Percentiles rank a stretch among this genome's conserved stretches.
Evolutionary conservation across 2,329 filamentous ascomycete species (phyloP).

Genomic region (Tolypocladium cylindrosporum): DNA sequence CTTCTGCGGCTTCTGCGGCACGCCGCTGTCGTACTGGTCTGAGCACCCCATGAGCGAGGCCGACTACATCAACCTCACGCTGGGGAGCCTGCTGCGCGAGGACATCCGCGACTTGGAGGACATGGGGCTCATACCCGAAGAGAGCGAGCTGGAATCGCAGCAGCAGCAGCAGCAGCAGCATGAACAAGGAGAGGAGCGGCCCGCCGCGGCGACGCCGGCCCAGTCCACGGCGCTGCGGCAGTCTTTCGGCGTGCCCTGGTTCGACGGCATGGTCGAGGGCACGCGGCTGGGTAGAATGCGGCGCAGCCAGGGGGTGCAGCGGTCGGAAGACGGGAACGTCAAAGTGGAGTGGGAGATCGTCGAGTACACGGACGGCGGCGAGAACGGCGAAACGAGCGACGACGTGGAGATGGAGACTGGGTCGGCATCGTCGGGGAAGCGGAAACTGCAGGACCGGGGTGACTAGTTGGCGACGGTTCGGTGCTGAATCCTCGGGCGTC

Average conservation of each 20-base stretch:
- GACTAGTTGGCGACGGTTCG: constrained; percentile 6
- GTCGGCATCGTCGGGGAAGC: constrained; percentile 33
- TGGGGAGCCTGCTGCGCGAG: constrained; percentile 65
- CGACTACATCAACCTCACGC: constrained; percentile 68
- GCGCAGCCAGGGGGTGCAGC: constrained; percentile 43
- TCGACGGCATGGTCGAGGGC: constrained; percentile 70
- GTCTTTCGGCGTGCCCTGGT: constrained; percentile 73
- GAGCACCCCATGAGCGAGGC: constrained; percentile 62
- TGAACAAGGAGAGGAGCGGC: constrained; percentile 5
- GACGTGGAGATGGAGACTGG: constrained; percentile 24
- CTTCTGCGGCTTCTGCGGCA: constrained; percentile 90
- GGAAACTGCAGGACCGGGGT: constrained; percentile 39
- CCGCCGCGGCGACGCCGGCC: constrained; percentile 7
- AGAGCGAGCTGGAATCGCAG: constrained; percentile 16
- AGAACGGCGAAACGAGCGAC: constrained; percentile 10
- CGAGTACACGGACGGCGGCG: constrained; percentile 51
- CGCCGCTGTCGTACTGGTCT: constrained; percentile 74
- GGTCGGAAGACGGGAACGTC: constrained; percentile 51
- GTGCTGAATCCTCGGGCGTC: background rate
- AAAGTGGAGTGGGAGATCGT: constrained; percentile 76
- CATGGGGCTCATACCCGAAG: constrained; percentile 57
- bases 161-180: background rate
- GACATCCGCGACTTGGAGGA: constrained; percentile 67
- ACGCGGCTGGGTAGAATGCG: constrained; percentile 61
- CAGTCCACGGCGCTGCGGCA: constrained; percentile 30